Evolutionary conservation across 1,284 basidiomycete species (phyloP).

Genomic region (Tremellales sp.): DNA sequence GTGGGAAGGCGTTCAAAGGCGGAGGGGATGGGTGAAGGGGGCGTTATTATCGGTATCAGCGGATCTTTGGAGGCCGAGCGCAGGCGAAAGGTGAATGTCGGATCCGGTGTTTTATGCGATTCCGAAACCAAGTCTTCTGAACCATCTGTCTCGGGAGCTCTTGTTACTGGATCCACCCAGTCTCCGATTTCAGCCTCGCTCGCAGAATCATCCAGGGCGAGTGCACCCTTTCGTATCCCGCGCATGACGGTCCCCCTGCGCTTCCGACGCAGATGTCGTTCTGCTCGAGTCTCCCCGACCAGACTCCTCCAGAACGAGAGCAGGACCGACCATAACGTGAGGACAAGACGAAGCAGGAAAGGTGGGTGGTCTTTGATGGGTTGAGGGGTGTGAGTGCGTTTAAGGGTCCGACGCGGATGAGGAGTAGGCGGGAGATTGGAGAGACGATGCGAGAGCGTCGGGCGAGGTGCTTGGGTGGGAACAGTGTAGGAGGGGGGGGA

Average conservation of each 20-base stretch:
- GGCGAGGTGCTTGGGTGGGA: neutral
- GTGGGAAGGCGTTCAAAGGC: no score
- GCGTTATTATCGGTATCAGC: slow-evolving; percentile 3
- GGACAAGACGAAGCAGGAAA: slow-evolving; percentile 34
- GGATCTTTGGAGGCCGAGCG: slow-evolving; percentile 27
- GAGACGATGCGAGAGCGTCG: slow-evolving; percentile 7
- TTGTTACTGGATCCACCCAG: slow-evolving; percentile 45
- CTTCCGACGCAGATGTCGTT: slow-evolving; percentile 7
- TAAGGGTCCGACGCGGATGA: slow-evolving; percentile 5
- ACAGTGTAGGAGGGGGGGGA: slow-evolving; percentile 8
- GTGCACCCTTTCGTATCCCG: slow-evolving; percentile 8
- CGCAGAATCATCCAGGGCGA: slow-evolving; percentile 15
- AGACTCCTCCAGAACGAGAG: slow-evolving; percentile 40
- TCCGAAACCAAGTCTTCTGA: neutral
- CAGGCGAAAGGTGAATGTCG: slow-evolving; percentile 31
- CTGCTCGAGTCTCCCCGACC: slow-evolving; percentile 45
- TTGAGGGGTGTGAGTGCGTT: slow-evolving; percentile 25
- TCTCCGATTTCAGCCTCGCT: slow-evolving; percentile 14
- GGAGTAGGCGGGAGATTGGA: slow-evolving; percentile 10
- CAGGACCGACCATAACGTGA: slow-evolving; percentile 43
- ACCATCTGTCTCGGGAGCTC: slow-evolving; percentile 27
- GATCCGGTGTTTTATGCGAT: slow-evolving; percentile 8
- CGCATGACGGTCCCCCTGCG: neutral
- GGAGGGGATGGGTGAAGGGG: slow-evolving; percentile 6
- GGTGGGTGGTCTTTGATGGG: slow-evolving; percentile 42